phyloP scores from a whole-genome alignment of 257 asterid species.

The Solanum arcanum region DNA sequence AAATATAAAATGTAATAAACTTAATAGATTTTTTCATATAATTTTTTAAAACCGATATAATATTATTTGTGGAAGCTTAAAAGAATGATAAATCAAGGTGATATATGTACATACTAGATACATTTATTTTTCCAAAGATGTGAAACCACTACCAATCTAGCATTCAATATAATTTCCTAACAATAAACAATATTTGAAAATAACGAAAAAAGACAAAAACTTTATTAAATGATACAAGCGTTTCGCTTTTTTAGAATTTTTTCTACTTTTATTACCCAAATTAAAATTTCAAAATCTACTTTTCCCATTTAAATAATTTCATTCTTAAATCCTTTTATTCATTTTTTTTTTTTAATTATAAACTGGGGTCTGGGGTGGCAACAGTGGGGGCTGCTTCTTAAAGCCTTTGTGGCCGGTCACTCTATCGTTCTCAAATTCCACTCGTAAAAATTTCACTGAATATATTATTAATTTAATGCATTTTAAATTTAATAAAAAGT shows the following conservation, averaged over 20 bases:
- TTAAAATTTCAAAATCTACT: not conserved
- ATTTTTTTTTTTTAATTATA: not conserved
- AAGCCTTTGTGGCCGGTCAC: not conserved
- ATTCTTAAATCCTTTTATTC: not conserved
- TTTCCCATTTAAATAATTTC: not conserved
- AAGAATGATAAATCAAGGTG: not conserved
- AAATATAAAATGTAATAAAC: too few species aligned
- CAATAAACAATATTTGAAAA: not conserved
- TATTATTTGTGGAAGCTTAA: not conserved
- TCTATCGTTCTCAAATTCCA: too few species aligned
- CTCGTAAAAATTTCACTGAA: accelerated
- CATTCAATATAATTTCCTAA: not conserved
- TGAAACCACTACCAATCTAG: not conserved
- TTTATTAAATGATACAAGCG: not conserved
- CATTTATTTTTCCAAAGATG: not conserved
- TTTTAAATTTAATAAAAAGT: too few species aligned
- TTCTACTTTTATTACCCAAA: not conserved
- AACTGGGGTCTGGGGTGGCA: not conserved
- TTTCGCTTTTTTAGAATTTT: not conserved
- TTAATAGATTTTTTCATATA: too few species aligned
- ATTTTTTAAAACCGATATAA: not conserved
- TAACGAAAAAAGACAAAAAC: not conserved
- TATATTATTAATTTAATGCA: not conserved
- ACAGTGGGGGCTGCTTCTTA: not conserved
- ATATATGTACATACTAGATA: not conserved